Conservation (phyloP, 176 grass and related monocot genomes). For the Oryza australiensis region DNA sequence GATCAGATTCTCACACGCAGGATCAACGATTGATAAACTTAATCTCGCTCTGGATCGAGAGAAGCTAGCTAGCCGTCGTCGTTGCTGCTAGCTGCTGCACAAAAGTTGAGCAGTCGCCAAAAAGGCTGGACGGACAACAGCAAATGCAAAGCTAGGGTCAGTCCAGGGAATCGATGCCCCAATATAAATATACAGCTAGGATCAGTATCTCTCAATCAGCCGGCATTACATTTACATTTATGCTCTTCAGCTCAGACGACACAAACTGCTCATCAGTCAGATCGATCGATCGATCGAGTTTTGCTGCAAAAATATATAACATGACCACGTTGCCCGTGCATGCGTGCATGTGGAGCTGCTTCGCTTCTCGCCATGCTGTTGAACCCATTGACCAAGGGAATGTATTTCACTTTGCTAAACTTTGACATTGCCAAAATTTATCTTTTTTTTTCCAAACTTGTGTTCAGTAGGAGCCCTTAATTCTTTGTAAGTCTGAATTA, state of each 20-base stretch:
- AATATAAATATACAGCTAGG: no score
- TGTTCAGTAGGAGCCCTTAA: no score
- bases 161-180: not conserved
- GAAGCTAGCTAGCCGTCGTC: no score
- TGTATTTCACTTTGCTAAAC: no score
- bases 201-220: not conserved
- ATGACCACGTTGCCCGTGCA: not conserved
- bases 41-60: no score
- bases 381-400: no score
- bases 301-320: not conserved
- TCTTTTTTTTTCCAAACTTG: no score
- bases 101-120: constrained; percentile 28
- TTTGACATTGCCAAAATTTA: no score
- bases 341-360: not conserved
- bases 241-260: not conserved
- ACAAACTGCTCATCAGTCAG: not conserved
- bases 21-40: no score
- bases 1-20: no score
- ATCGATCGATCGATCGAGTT: not conserved
- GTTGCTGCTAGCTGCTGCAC: not conserved
- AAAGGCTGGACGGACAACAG: constrained; percentile 16
- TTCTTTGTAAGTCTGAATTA: no score
- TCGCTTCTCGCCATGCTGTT: not conserved
- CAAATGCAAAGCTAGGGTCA: not conserved
- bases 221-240: no score